A percentile compares a stretch with the other conserved stretches of the same genome.
Evolutionary conservation across 2,329 filamentous ascomycete genomes (phyloP).

Genomic region (Dothideomycetes sp.): DNA sequence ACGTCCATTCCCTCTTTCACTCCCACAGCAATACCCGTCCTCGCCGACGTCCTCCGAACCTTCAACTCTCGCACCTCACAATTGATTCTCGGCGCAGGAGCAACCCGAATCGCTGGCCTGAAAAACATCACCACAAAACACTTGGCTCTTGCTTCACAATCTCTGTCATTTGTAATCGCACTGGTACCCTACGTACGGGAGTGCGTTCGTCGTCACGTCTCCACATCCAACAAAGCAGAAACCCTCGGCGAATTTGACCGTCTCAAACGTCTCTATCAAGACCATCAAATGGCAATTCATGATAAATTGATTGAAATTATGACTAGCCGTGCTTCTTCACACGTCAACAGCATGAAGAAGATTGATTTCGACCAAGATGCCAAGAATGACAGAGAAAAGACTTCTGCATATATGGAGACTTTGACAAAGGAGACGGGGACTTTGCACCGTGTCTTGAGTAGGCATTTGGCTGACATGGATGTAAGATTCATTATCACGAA

Average conservation of each 20-base stretch:
- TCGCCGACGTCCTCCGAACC: conserved; percentile 79
- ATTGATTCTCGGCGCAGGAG: conserved; percentile 87
- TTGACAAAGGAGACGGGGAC: conserved; percentile 78
- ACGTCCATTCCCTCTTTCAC: conserved; percentile 83
- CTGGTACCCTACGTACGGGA: conserved; percentile 85
- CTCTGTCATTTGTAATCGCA: conserved; percentile 76
- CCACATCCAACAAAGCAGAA: conserved; percentile 27
- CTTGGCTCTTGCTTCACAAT: conserved; percentile 82
- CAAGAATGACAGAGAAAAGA: conserved; percentile 26
- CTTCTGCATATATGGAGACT: conserved; percentile 73
- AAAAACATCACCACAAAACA: conserved; percentile 97
- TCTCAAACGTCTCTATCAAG: conserved; percentile 70
- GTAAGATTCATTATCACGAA: conserved; percentile 77
- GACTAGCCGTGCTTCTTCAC: conserved; percentile 63
- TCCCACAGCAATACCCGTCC: conserved; percentile 65
- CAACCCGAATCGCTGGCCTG: conserved; percentile 76
- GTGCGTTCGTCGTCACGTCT: conserved; percentile 69
- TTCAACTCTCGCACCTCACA: conserved; percentile 98
- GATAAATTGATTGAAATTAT: conserved; percentile 93
- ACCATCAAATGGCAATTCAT: conserved; percentile 83
- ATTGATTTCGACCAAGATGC: conserved; percentile 59
- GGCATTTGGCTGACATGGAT: conserved; percentile 67
- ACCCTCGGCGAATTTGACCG: conserved; percentile 76
- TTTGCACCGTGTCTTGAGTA: conserved; percentile 72
- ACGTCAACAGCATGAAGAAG: conserved; percentile 64